Evolutionary conservation across 345 rosid genomes (phyloP).

Genomic region (Euphorbia lathyris): DNA sequence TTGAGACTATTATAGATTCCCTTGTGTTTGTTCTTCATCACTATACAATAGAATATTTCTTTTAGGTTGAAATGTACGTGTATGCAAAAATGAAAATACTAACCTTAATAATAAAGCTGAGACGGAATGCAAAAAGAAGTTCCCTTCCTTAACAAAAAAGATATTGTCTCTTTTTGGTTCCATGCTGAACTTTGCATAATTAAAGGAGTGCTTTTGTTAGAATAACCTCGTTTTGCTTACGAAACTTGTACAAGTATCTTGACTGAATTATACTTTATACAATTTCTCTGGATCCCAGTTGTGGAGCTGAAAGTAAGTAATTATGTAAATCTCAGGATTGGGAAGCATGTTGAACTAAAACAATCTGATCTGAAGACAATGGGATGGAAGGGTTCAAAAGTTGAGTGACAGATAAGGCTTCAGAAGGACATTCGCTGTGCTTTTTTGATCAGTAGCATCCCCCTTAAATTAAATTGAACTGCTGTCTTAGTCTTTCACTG

Average conservation of each 20-base stretch:
- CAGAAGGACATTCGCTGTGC: not conserved
- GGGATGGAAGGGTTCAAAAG: conserved; percentile 63
- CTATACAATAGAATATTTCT: not conserved
- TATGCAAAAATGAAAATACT: not conserved
- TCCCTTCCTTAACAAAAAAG: too few species aligned
- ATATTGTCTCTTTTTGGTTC: too few species aligned
- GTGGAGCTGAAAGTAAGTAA: not conserved
- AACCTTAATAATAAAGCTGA: not conserved
- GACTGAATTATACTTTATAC: not conserved
- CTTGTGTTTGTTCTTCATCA: not conserved
- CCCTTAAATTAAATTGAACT: not conserved
- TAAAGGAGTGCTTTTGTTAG: not conserved
- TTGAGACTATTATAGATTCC: too few species aligned
- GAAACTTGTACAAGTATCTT: not conserved
- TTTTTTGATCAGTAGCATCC: not conserved
- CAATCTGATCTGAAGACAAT: conserved; percentile 56
- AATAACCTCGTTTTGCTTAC: not conserved
- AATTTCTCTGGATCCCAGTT: too few species aligned
- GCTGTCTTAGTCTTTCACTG: not conserved
- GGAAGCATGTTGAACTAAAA: conserved; percentile 71
- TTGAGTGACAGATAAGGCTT: not conserved
- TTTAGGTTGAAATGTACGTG: not conserved
- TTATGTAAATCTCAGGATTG: conserved; percentile 46
- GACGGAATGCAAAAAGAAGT: not conserved
- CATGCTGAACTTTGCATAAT: not conserved